Evolutionary conservation across 2,329 filamentous ascomycete species (phyloP).

Genomic region (Colletotrichum tropicicola): DNA sequence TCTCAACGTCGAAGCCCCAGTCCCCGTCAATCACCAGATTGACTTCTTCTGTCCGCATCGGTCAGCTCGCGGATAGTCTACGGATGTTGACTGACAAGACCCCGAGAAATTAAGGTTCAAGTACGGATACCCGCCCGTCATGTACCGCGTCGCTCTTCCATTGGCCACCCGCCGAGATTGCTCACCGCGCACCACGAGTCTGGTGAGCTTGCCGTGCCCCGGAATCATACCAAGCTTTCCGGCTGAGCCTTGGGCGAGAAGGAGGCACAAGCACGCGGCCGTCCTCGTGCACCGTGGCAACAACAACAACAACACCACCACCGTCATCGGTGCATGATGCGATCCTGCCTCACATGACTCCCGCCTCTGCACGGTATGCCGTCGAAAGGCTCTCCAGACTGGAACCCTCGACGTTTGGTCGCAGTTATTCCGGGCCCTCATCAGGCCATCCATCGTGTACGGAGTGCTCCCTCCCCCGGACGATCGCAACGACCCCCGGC

Average conservation of each 20-base stretch:
- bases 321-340: background rate
- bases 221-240: conserved; percentile 26
- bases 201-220: conserved; percentile 2
- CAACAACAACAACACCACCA: background rate
- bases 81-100: conserved; percentile 11
- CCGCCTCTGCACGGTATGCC: background rate
- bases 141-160: background rate
- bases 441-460: conserved; percentile 7
- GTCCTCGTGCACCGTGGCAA: background rate
- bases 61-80: background rate
- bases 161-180: background rate
- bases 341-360: background rate
- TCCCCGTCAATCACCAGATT: conserved; percentile 17
- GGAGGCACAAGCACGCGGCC: background rate
- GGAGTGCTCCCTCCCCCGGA: background rate
- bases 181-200: background rate
- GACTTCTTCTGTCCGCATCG: conserved; percentile 4
- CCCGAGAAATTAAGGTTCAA: conserved; percentile 18
- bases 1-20: conserved; percentile 4
- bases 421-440: background rate
- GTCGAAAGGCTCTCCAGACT: background rate
- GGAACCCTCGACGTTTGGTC: conserved; percentile 14
- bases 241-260: background rate
- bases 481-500: conserved; percentile 14
- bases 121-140: background rate